Evolutionary conservation across 2,329 filamentous ascomycete genomes (phyloP).

Genomic region (Aspergillus pseudonomiae): DNA sequence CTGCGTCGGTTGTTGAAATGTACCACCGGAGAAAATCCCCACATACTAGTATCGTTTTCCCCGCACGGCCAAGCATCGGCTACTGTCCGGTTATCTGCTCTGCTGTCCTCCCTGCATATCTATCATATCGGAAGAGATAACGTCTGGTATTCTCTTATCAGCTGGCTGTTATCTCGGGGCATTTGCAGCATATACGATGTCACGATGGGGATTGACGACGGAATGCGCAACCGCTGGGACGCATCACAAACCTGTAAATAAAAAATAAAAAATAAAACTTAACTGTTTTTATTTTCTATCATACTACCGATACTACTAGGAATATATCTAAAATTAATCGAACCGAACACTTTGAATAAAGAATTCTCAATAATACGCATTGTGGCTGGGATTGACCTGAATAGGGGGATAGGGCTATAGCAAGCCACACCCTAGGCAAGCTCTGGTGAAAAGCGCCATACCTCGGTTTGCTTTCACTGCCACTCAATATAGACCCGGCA

Average conservation of each 20-base stretch:
- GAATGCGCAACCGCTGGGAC: no score
- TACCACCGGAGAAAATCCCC: conserved; percentile 3
- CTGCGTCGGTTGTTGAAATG: not conserved
- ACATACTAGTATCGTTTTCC: not conserved
- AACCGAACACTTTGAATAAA: not conserved
- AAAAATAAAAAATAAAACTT: no score
- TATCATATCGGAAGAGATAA: not conserved
- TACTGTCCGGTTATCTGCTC: not conserved
- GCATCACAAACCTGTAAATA: no score
- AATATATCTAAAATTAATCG: no score
- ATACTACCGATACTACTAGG: no score
- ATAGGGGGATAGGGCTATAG: not conserved
- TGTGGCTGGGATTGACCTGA: no score
- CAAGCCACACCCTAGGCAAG: not conserved
- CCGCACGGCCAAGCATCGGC: not conserved
- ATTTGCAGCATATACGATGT: not conserved
- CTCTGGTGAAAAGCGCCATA: not conserved
- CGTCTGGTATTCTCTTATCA: not conserved
- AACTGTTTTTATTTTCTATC: no score
- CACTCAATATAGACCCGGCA: not conserved
- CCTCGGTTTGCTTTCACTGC: not conserved
- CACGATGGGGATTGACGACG: no score
- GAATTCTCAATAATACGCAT: no score
- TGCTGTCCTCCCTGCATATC: not conserved
- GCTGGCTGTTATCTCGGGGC: not conserved